Evolutionary conservation across 352 stramenopile genomes (phyloP), one percentile per base, ranked within the genome.

Genomic region (Globisporangium cederbergense): DNA sequence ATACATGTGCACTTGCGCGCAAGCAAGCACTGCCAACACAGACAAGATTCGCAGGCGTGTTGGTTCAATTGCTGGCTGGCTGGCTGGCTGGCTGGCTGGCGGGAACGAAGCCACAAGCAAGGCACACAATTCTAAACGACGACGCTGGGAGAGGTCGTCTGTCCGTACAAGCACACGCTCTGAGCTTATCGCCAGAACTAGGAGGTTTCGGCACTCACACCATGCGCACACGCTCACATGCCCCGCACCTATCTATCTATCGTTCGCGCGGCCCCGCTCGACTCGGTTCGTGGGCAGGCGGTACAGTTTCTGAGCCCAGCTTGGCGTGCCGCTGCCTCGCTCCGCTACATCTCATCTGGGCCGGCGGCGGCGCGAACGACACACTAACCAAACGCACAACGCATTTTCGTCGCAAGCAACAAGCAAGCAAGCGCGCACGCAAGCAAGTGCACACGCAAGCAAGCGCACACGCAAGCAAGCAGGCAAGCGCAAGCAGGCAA

Each of bases 121-220:
- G 30, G 32, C 32, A 8, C 8, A 1, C 36, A 42, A 42, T 14
- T 42, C 36, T 40, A 42, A 42, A 14, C 36, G 9, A 30, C 10
- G 2, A 22, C 2, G 28, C n/a, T 58, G 52, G 52, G 32, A 58
- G 32, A 58, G 52, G 52, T 6, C 20, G 9, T 22, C 14, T 4
- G 14, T 43, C 30, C 14, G 14, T 9, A 58, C 51, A 36, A 36
- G 36, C 9, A 43, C 38, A 16, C 32, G 40, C 49, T 40, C 60
- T 58, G 60, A 52, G 60, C 60, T 59, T 65, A 59, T 65, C 49
- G 60, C 60, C 60, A 65, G 49, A 58, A 58, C 3, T 58, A 46
- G 52, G 36, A 58, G 30, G 36, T 25, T 18, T n/a, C 10, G 11
- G 16, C 40, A 25, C 40, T 51, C 40, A 42, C 55, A n/a, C 16